Base-by-base conservation (phyloP, 2,329 filamentous ascomycete genomes). In the Trichoderma cornu-damae region DNA sequence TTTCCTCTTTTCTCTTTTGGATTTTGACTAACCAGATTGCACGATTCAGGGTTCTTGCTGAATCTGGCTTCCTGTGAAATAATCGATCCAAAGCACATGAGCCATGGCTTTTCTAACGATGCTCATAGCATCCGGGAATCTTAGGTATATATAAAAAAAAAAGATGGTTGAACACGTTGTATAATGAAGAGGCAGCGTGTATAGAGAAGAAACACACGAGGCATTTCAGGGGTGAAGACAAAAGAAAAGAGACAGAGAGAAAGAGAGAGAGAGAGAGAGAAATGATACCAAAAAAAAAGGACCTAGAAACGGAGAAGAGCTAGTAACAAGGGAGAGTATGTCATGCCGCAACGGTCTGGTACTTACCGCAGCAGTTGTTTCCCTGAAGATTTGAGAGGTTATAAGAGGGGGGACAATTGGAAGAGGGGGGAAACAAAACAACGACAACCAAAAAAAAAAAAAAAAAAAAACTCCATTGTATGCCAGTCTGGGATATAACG, bases 1-100 rank as follows among this genome's bases (percentile, higher is more conserved):
- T n/a, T n/a, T n/a, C n/a, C n/a, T n/a, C n/a, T 2, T 1, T 9
- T 9, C 46, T 3, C n/a, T 20, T n/a, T 28, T 14, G 28, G 3
- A 24, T n/a, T 18, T 12, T 22, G 12, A 42, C 42, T 55, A 55
- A 55, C 7, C 7, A 43, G 43, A 7, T 18, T 44, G 28, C 28
- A 14, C 32, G 16, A 14, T 37, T 6, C 68, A 84, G 81, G 73
- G 81, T 84, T 59, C 70, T 84, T 65, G 81, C 81, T 65, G 81
- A 84, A 70, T 84, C 81, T 61, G 81, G 81, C 64, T 84, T 84
- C 71, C 76, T 84, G 61, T 84, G 73, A 78, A 53, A 59, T 18
- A 40, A 34, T 42, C 42, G 34, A 22, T 18, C 24, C n/a, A 30
- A 20, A 38, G 16, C 42, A 47, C 30, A 35, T 9, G 43, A 46